Base-by-base conservation (phyloP, 208 protist genomes). In the Wallacemonas collosoma region DNA sequence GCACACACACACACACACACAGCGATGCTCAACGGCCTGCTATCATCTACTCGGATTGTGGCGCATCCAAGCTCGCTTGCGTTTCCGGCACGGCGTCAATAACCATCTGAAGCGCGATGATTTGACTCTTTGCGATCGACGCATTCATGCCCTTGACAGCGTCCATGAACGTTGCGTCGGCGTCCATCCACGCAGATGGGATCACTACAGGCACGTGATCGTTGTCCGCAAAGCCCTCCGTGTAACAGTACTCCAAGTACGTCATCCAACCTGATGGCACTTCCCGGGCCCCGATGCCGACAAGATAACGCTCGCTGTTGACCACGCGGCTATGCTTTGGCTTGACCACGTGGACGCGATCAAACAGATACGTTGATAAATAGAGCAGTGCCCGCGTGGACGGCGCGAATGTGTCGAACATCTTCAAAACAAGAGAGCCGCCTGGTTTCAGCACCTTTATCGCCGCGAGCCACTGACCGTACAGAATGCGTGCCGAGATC, bases 301-400 rank as follows among this genome's bases (percentile, higher is more conserved):
- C 91, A 8, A 97, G 68, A 74, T 96, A 97, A 15, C 91, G 85
- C 76, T 97, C 93, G 65, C 91, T 96, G 76, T 97, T 97, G 57
- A 97, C 91, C 35, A 95, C 87, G 35, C 94, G 85, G 58, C 90
- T 96, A 76, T 95, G 87, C 43, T 85, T 82, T n/a, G 94, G 94
- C 77, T 98, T 98, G 38, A 94, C 89, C 15, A 98, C 71, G 73
- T 91, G 87, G 11, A 98, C 91, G 9, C 78, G 75, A 9, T 93
- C 75, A 70, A 94, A 98, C 35, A 96, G 57, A 71, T 89, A 90
- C 5, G 89, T 94, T 47, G 92, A 88, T 1, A 96, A 72, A 72
- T 86, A 98, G 45, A 98, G 71, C 35, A 97, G 58, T 5, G 85
- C 71, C 3, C 88, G 71, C n/a, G 86, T 84, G n/a, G 93, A 71